Base-by-base conservation (phyloP, 164 flowering plant species). In the Malania oleifera region DNA sequence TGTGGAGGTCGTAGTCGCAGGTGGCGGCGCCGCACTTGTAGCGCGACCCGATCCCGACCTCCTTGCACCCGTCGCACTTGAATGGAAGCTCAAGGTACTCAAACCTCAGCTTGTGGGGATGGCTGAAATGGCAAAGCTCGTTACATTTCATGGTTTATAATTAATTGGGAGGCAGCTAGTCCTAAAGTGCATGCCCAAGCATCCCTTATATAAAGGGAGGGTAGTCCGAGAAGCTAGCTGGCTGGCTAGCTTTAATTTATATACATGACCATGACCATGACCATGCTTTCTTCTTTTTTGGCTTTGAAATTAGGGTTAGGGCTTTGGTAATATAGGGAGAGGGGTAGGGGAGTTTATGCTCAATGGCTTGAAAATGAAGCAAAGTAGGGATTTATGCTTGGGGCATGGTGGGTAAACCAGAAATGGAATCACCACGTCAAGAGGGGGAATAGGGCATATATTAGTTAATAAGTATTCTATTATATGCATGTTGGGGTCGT, bases 11-110 rank as follows among this genome's bases (percentile, higher is more conserved):
- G 24, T 68, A 90, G 58, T 90, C 80, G 37, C 97, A 88, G 2
- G 17, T 18, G n/a, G n/a, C n/a, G n/a, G n/a, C n/a, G 50, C 25
- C 45, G 67, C 98, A 91, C 58, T 76, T 81, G 85, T 93, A 88
- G n/a, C 82, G 70, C 2, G 84, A 83, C 18, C 95, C 96, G 7
- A 90, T 81, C 18, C 99, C 97, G 0, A 72, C 87, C 60, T 93
- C 99, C 53, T 81, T 88, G 85, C 99, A 93, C 24, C 99, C 99
- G 59, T 93, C 90, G 41, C 99, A 93, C 67, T 77, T 85, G 85
- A 88, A 90, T 0, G 97, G 95, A 5, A 60, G 55, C 48, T 87
- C 83, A 0, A 57, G 22, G 76, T 76, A 75, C 67, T 84, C 92
- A 8, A 81, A 75, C 45, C 61, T 73, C 7, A 93, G 83, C 64